Conservation (phyloP, 257 asterid species). For the Thymus mandschuricus region DNA sequence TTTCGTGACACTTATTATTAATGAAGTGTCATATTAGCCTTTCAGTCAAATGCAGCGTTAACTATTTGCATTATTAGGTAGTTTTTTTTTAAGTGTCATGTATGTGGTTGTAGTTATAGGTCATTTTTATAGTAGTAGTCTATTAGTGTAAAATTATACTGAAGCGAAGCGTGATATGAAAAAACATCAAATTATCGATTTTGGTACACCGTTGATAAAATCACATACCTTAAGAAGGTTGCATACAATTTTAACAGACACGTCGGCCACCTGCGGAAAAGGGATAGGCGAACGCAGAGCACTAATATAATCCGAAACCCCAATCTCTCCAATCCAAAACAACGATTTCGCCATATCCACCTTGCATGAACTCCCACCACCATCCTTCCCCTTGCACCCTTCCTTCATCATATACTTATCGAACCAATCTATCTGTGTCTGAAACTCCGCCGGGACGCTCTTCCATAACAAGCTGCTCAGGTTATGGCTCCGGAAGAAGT, state of each 20-base stretch:
- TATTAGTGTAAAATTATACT: too few species aligned
- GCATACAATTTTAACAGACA: conserved; percentile 31
- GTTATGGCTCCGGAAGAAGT: conserved; percentile 13
- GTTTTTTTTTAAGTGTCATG: too few species aligned
- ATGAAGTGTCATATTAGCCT: too few species aligned
- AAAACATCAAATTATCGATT: too few species aligned
- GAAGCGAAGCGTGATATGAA: too few species aligned
- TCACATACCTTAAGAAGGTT: conserved; percentile 43
- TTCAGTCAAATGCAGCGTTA: too few species aligned
- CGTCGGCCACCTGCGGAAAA: conserved; percentile 36
- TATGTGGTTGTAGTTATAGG: too few species aligned
- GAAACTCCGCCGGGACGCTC: conserved; percentile 35
- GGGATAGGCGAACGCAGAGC: conserved; percentile 31
- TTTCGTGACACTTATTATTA: too few species aligned
- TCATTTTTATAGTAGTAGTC: too few species aligned
- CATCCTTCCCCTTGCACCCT: conserved; percentile 33
- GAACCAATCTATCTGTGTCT: conserved; percentile 55
- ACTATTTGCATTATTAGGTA: too few species aligned
- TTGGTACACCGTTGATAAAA: too few species aligned
- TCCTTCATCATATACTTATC: conserved; percentile 20
- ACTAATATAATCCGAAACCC: conserved; percentile 43
- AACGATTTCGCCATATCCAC: conserved; percentile 42
- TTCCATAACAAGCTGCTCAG: conserved; percentile 38
- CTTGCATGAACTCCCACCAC: conserved; percentile 24
- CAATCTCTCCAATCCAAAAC: conserved; percentile 58